A percentile compares a stretch with the other conserved stretches of the same genome.
Conservation (phyloP, 106 monocot species). For the Dendrobium huoshanense region DNA sequence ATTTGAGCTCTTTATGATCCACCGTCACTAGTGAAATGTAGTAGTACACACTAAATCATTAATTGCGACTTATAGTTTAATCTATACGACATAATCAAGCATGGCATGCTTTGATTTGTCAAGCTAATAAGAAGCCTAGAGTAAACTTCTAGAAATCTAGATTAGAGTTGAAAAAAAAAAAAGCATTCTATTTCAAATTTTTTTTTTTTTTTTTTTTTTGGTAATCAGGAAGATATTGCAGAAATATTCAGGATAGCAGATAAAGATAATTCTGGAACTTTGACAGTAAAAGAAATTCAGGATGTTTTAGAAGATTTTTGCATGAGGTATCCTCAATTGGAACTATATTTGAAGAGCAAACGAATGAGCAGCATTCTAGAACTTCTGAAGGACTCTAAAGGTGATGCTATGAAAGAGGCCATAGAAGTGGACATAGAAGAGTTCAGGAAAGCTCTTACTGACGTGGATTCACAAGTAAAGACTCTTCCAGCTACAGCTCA, state of each 20-base stretch:
- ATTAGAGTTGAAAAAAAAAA: not conserved
- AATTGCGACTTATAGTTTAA: too few relatives aligned
- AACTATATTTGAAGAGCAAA: slow-evolving; percentile 46
- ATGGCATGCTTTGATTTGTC: not conserved
- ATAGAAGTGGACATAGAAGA: slow-evolving; percentile 52
- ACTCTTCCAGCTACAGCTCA: slow-evolving; percentile 66
- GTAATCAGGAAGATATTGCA: slow-evolving; percentile 45
- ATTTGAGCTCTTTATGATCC: too few relatives aligned
- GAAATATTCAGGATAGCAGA: slow-evolving; percentile 58
- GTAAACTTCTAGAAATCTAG: not conserved
- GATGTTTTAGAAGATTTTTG: slow-evolving; percentile 56
- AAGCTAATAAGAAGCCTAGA: not conserved
- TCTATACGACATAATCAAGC: not conserved
- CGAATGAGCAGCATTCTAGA: slow-evolving; percentile 39
- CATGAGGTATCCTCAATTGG: slow-evolving; percentile 34
- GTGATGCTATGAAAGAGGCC: slow-evolving; percentile 27
- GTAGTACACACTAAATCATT: too few relatives aligned
- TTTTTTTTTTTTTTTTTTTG: not conserved
- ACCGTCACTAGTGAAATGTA: too few relatives aligned
- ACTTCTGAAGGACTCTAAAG: slow-evolving; percentile 34
- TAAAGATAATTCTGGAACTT: slow-evolving; percentile 55
- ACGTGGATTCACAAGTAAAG: slow-evolving; percentile 52
- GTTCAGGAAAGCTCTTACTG: slow-evolving; percentile 43
- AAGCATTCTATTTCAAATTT: not conserved
- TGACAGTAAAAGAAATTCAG: slow-evolving; percentile 57